Base-by-base conservation (phyloP, 106 monocot genomes). In the Vanilla planifolia region DNA sequence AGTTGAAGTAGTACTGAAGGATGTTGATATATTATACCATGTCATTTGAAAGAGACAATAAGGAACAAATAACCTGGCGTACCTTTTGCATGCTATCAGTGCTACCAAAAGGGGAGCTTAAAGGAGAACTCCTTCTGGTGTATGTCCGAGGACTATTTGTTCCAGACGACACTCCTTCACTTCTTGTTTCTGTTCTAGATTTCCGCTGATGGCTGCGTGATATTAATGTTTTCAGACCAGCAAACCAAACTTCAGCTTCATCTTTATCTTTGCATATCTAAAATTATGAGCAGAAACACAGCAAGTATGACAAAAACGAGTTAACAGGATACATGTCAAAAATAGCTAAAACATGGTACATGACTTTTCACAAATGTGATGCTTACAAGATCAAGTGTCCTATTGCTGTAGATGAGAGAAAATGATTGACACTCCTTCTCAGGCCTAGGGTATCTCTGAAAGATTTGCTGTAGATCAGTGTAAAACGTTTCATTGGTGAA, bases 261-360 rank as follows among this genome's bases (percentile, higher is more conserved):
- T 94, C 94, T 80, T 94, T 94, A 71, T 94, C 94, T 68, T 94
- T 94, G 68, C 94, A 94, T 45, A 94, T 94, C 94, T 94, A 67
- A 42, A 29, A 67, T 48, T 19, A 19, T 6, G 35, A 21, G 34
- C 33, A 57, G 35, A 57, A 57, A 35, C 9, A 8, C 20, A 35
- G 21, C 1, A 35, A 5, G 2, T 34, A 20, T 19, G n/a, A 35
- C 10, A 19, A 20, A 34, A 20, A 57, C 21, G 7, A 42, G 39
- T 25, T 42, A 19, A 59, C 21, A 71, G 65, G n/a, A 55, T 70
- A 22, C 78, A 52, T 51, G 67, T 73, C 21, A 84, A 80, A 5
- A 75, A 72, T 53, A 80, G 80, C 71, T 25, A 42, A 33, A 42
- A 58, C 63, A 50, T 23, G 35, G 5, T 30, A 8, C 17, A 47